These are phyloP conservation scores for Phytophthora pini DNA, from an alignment of 352 stramenopile genomes.

Conservation along the genomic window DNA sequence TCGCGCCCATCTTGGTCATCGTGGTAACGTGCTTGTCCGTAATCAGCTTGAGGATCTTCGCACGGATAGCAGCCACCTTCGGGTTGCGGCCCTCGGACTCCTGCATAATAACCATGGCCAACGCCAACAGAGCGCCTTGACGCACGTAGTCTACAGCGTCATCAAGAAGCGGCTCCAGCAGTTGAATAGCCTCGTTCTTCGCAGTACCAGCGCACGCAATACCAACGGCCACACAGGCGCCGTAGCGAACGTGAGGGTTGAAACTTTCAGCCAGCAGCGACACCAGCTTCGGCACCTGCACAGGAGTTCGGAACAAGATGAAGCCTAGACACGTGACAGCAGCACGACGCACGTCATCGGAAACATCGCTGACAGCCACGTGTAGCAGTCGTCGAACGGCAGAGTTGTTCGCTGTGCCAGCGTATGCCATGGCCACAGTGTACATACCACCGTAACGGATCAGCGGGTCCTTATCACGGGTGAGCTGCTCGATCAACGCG, in stretches of 20 bases:
- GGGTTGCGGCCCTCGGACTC: conserved; percentile 90
- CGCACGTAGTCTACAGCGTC: conserved; percentile 99
- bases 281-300: conserved; percentile 93
- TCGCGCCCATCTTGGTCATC: conserved; percentile 99
- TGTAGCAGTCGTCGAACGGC: conserved; percentile 97
- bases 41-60: conserved; percentile 91
- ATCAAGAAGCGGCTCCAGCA: conserved; percentile 98
- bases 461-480: conserved; percentile 97
- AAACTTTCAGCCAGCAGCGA: conserved; percentile 98
- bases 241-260: conserved; percentile 99
- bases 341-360: conserved; percentile 98
- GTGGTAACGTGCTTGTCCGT: conserved; percentile 98
- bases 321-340: conserved; percentile 98
- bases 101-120: conserved; percentile 99
- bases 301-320: conserved; percentile 97
- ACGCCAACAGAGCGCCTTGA: conserved; percentile 96
- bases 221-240: conserved; percentile 98
- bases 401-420: conserved; percentile 97
- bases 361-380: conserved; percentile 98
- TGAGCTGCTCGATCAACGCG: conserved; percentile 97
- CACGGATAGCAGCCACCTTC: conserved; percentile 87
- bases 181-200: conserved; percentile 96
- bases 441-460: conserved; percentile 99
- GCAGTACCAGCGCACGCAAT: conserved; percentile 98
- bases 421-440: conserved; percentile 97